phyloP scores from a whole-genome alignment of 768 basidiomycete species.

The Mycena vulgaris region DNA sequence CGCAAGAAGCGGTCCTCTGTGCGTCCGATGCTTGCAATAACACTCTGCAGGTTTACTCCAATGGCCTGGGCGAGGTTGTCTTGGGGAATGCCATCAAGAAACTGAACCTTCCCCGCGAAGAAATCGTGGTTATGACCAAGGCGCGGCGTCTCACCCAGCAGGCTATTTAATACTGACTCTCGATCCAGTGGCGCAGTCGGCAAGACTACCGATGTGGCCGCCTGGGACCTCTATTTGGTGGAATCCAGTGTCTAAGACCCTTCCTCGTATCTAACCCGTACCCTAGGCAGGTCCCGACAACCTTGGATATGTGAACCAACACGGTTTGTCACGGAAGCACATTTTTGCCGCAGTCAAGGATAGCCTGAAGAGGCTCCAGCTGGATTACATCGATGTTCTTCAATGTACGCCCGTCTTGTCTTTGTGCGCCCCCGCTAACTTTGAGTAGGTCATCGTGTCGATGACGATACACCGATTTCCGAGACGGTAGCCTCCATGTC shows the following conservation, averaged over 20 bases:
- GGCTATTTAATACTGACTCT: not conserved
- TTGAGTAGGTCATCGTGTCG: conserved; percentile 66
- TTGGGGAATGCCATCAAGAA: conserved; percentile 58
- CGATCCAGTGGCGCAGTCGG: not conserved
- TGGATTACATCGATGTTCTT: conserved; percentile 83
- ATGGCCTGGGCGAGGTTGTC: conserved; percentile 75
- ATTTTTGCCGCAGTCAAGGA: conserved; percentile 79
- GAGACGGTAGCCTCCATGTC: conserved; percentile 56
- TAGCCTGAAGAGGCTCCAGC: conserved; percentile 75
- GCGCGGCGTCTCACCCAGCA: not conserved
- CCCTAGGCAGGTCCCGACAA: conserved; percentile 20
- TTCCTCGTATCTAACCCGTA: too few relatives aligned
- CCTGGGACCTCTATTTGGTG: not conserved
- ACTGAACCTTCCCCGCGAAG: conserved; percentile 72
- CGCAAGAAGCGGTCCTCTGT: conserved; percentile 40
- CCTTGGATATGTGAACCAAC: conserved; percentile 7
- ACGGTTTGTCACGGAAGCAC: conserved; percentile 56
- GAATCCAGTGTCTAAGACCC: too few relatives aligned
- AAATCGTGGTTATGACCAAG: conserved; percentile 87
- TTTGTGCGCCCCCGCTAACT: not conserved
- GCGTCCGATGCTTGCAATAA: too few relatives aligned
- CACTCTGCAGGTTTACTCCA: conserved; percentile 69
- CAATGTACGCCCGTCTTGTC: conserved; percentile 63
- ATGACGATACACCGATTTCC: conserved; percentile 69
- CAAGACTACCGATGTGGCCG: not conserved